Conservation (phyloP, 192 early-diverging fungal genomes). For the Coemansia umbellata region DNA sequence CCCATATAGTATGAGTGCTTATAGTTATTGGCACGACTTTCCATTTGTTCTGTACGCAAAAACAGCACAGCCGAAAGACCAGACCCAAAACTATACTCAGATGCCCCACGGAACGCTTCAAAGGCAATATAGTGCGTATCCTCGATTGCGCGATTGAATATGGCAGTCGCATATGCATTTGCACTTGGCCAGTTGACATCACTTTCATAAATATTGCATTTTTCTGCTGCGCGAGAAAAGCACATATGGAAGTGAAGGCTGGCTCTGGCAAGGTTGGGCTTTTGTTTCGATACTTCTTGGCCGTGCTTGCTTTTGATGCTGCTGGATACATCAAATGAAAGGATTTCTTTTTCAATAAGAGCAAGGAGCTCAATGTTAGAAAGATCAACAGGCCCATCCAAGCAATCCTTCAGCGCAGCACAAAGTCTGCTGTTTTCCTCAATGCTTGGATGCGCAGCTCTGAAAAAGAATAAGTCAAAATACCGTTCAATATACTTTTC, state of each 20-base stretch:
- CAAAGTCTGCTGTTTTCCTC: slow-evolving; percentile 4
- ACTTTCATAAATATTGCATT: slow-evolving; percentile 19
- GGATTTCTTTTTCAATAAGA: slow-evolving; percentile 21
- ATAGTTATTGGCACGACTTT: slow-evolving; percentile 7
- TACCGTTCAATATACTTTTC: slow-evolving; percentile 27
- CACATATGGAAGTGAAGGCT: slow-evolving; percentile 32
- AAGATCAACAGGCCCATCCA: background rate
- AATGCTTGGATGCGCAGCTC: slow-evolving; percentile 6
- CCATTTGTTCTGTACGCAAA: slow-evolving; percentile 6
- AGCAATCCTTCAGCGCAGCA: background rate
- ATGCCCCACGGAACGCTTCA: slow-evolving; percentile 8
- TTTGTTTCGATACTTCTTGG: background rate
- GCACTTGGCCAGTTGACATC: slow-evolving; percentile 32
- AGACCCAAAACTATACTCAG: background rate
- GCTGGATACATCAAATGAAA: background rate
- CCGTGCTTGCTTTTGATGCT: background rate
- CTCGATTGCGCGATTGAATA: slow-evolving; percentile 37
- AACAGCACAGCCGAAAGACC: background rate
- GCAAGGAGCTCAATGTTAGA: slow-evolving; percentile 6
- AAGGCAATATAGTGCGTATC: slow-evolving; percentile 29
- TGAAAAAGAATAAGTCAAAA: slow-evolving; percentile 37
- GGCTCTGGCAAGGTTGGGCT: background rate
- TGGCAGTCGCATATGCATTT: slow-evolving; percentile 28
- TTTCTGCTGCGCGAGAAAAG: slow-evolving; percentile 14
- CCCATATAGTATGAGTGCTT: slow-evolving; percentile 26